These are phyloP conservation scores for Verticillium nonalfalfae DNA, from an alignment of 2,329 filamentous ascomycete species.

Conservation along the genomic window DNA sequence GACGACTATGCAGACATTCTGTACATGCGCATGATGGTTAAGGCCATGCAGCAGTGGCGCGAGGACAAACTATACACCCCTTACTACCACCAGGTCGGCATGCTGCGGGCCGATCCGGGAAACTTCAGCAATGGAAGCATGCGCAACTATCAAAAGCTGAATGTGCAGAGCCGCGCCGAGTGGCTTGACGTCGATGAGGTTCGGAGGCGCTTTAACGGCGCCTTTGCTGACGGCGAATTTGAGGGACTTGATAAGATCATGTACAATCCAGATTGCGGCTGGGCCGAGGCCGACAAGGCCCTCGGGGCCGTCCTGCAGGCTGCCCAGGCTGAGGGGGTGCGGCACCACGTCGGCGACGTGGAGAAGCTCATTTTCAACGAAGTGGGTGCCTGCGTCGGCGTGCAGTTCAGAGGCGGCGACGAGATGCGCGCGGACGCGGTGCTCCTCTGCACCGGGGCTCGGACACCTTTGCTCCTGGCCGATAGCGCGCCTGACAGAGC, in stretches of 20 bases:
- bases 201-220: constrained; percentile 45
- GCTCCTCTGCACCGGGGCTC: constrained; percentile 49
- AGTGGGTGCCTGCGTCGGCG: constrained; percentile 39
- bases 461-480: constrained; percentile 47
- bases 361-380: constrained; percentile 37
- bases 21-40: constrained; percentile 31
- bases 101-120: constrained; percentile 34
- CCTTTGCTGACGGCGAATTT: constrained; percentile 52
- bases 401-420: constrained; percentile 38
- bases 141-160: constrained; percentile 24
- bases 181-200: constrained; percentile 44
- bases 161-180: constrained; percentile 30
- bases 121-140: constrained; percentile 39
- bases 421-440: constrained; percentile 43
- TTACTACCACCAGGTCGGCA: constrained; percentile 52
- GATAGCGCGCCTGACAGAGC: constrained; percentile 40
- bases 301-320: constrained; percentile 46
- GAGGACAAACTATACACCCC: constrained; percentile 41
- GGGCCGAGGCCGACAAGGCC: constrained; percentile 51
- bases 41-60: constrained; percentile 32
- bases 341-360: constrained; percentile 48
- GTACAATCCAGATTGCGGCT: constrained; percentile 53
- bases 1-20: constrained; percentile 32
- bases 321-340: constrained; percentile 45
- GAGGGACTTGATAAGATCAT: constrained; percentile 47